Evolutionary conservation across 192 early-diverging fungal genomes (phyloP), one percentile per base, ranked within the genome.

Genomic region (Obelidium mucronatum): DNA sequence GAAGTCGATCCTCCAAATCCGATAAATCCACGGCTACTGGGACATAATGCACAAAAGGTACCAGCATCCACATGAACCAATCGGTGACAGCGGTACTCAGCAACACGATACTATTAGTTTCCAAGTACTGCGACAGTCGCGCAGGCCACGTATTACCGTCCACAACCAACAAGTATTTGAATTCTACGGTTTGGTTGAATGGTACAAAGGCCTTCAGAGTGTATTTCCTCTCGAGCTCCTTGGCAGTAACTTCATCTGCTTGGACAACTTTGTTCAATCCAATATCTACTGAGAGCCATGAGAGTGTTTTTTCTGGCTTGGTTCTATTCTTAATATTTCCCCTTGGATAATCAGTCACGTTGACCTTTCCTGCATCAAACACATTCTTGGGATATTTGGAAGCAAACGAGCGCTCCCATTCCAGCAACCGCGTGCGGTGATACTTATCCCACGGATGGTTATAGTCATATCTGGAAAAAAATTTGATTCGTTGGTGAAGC

Each of bases 31-130:
- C 24, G 5, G 35, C 37, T 4, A 78, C 54, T 2, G 76, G 76
- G 6, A 78, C 42, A 58, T 74, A 78, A 61, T 78, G 76, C 0
- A 73, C 68, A 2, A 5, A 78, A 13, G 76, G 76, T 36, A n/a
- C 55, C 40, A 78, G 59, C 58, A 30, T 68, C 66, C 40, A 68
- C 66, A 68, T 68, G 66, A 48, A 68, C 40, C 44, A 68, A 37
- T 68, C 66, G 5, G 44, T 68, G 66, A 68, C 40, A n/a, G 44
- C 44, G 19, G 40, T 52, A 3, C n/a, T 31, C n/a, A 51, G 44
- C 22, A 68, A 37, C 40, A 68, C 51, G 15, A 68, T 42, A 22
- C 40, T 51, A 37, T 68, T 68, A 22, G 22, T 72, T 36, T 17
- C 17, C 30, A 72, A 34, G 52, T 72, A 72, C 4, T 19, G 6